phyloP scores from a whole-genome alignment of 2,329 filamentous ascomycete species.

The Nannizziopsis barbatae region DNA sequence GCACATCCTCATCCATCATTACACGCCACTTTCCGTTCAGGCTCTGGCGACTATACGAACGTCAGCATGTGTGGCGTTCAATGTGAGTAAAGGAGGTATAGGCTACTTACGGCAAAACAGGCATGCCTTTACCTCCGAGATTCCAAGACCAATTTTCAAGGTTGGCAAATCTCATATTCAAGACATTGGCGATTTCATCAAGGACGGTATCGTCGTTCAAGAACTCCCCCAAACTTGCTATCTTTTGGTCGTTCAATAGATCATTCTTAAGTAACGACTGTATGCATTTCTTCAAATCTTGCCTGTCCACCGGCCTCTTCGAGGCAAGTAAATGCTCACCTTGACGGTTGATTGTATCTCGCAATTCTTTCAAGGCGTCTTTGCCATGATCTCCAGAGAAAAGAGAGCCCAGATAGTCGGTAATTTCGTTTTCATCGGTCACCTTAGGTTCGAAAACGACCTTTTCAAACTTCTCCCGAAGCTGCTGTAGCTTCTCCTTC shows the following conservation, averaged over 20 bases:
- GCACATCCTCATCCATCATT: conserved; percentile 39
- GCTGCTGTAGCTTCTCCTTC: conserved; percentile 28
- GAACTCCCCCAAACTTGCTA: conserved; percentile 32
- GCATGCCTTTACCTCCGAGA: conserved; percentile 31
- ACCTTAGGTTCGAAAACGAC: conserved; percentile 32
- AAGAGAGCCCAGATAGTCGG: conserved; percentile 23
- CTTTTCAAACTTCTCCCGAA: conserved; percentile 32
- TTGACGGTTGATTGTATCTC: conserved; percentile 18
- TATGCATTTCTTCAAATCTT: conserved; percentile 27
- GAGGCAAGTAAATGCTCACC: conserved; percentile 18
- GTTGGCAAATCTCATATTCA: conserved; percentile 36
- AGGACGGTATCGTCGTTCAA: conserved; percentile 31
- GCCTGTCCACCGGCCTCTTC: conserved; percentile 25
- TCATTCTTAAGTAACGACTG: conserved; percentile 33
- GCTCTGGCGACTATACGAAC: conserved; percentile 24
- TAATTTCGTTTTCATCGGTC: conserved; percentile 25
- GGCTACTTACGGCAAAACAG: conserved; percentile 27
- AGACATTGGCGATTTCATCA: conserved; percentile 34
- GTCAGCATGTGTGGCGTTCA: not conserved
- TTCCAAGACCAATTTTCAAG: conserved; percentile 37
- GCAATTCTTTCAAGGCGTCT: conserved; percentile 19
- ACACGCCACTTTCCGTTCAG: conserved; percentile 38
- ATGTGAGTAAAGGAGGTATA: not conserved
- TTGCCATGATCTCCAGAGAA: conserved; percentile 24
- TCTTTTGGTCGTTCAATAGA: conserved; percentile 36